Percentiles rank a stretch among this genome's conserved stretches.
These are phyloP conservation scores for Fusarium odoratissimum DNA, from an alignment of 2,329 filamentous ascomycete genomes.

Conservation along the genomic window DNA sequence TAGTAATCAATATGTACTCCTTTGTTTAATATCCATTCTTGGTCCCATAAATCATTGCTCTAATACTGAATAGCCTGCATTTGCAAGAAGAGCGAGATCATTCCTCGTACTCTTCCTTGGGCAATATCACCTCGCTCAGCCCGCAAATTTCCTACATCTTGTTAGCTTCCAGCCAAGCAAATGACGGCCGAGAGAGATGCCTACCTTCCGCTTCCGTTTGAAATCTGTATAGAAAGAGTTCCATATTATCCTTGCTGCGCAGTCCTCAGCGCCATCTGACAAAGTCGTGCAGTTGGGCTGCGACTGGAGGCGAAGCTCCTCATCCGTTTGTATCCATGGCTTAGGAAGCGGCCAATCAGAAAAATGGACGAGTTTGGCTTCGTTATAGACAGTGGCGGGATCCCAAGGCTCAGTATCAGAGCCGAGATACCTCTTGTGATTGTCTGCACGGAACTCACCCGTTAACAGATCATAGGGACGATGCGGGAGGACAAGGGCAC, in stretches of 20 bases:
- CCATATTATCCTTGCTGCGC: slow-evolving; percentile 37
- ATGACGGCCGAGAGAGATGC: rapidly evolving
- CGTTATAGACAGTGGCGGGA: slow-evolving; percentile 60
- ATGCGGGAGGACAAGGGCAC: slow-evolving; percentile 72
- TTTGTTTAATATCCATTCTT: not conserved
- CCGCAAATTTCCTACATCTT: not conserved
- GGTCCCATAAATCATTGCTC: not conserved
- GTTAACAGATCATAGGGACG: slow-evolving; percentile 71
- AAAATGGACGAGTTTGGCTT: slow-evolving; percentile 77
- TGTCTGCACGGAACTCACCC: slow-evolving; percentile 68
- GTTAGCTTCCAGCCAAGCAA: not conserved
- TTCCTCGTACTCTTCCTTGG: not conserved
- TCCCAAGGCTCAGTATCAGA: slow-evolving; percentile 68
- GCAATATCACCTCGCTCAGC: not conserved
- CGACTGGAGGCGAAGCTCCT: slow-evolving; percentile 12
- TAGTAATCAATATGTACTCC: not conserved
- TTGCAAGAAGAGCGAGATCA: not conserved
- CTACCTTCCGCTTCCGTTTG: slow-evolving; percentile 36
- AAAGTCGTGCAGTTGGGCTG: slow-evolving; percentile 56
- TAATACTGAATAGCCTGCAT: not conserved
- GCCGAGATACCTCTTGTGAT: slow-evolving; percentile 59
- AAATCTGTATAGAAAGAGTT: slow-evolving; percentile 62
- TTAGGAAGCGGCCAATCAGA: slow-evolving; percentile 79
- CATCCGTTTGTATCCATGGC: slow-evolving; percentile 54
- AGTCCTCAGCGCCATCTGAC: slow-evolving; percentile 61